phyloP scores from a whole-genome alignment of 768 basidiomycete species.

The Trametes cinnabarina region DNA sequence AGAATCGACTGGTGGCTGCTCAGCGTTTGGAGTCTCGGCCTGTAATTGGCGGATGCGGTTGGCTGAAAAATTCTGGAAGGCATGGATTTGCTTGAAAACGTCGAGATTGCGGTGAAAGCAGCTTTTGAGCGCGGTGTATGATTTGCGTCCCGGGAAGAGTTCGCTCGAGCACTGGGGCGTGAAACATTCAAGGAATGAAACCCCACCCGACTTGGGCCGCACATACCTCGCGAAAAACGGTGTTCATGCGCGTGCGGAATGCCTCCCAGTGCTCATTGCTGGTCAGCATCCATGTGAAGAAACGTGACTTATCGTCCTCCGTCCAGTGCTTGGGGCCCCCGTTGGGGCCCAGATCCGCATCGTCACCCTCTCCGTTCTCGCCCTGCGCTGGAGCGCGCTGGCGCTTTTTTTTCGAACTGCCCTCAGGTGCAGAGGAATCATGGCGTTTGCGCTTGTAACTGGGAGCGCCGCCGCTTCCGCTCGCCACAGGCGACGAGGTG shows the following conservation, averaged over 20 bases:
- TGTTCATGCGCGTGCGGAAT: constrained; percentile 78
- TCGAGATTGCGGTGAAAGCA: constrained; percentile 86
- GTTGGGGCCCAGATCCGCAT: constrained; percentile 21
- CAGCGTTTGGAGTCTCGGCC: constrained; percentile 26
- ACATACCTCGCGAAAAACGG: constrained; percentile 72
- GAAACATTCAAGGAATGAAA: not conserved
- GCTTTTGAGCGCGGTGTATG: constrained; percentile 80
- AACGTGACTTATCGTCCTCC: constrained; percentile 74
- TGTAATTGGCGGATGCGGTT: constrained; percentile 28
- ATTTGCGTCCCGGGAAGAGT: constrained; percentile 74
- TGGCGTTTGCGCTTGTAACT: constrained; percentile 19
- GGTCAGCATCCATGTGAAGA: constrained; percentile 78
- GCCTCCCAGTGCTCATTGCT: constrained; percentile 79
- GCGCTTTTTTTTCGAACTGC: constrained; percentile 11
- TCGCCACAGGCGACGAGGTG: not conserved
- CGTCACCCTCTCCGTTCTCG: constrained; percentile 1
- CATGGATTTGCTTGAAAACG: constrained; percentile 78
- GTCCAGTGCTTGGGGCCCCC: constrained; percentile 83
- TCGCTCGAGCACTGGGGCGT: constrained; percentile 75
- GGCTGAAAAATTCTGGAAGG: constrained; percentile 57
- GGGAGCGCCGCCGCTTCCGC: not conserved
- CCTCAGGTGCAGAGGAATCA: constrained; percentile 6
- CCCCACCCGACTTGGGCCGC: constrained; percentile 1
- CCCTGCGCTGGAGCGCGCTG: not conserved
- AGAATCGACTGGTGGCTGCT: constrained; percentile 69